Conservation (phyloP, 1,284 basidiomycete genomes). For the Sporisorium exsertum region DNA sequence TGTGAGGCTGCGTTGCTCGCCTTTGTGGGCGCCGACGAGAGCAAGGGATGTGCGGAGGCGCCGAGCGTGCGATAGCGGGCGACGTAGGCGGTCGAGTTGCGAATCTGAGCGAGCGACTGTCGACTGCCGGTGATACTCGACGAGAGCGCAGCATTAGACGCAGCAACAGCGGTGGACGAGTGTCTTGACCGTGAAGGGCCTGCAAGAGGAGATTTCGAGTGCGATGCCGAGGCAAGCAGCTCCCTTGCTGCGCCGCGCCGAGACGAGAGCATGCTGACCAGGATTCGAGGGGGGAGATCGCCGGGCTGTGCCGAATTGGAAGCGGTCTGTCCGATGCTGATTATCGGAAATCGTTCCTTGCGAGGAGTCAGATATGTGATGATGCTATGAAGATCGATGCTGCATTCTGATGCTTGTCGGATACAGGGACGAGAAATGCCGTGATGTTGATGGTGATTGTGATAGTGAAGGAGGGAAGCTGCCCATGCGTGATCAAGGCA, state of each 20-base stretch:
- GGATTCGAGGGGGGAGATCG: background rate
- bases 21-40: conserved; percentile 27
- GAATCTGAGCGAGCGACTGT: conserved; percentile 40
- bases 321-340: background rate
- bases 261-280: conserved; percentile 17
- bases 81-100: conserved; percentile 44
- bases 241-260: conserved; percentile 38
- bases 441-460: background rate
- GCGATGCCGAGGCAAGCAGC: conserved; percentile 25
- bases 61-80: conserved; percentile 46
- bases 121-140: conserved; percentile 16
- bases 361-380: background rate
- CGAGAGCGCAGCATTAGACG: conserved; percentile 8
- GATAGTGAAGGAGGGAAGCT: background rate
- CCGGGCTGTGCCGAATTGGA: background rate
- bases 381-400: conserved; percentile 14
- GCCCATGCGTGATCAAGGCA: background rate
- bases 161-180: conserved; percentile 38
- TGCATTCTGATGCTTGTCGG: conserved; percentile 13
- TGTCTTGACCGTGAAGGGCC: conserved; percentile 31
- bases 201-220: conserved; percentile 11
- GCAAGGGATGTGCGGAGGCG: conserved; percentile 30
- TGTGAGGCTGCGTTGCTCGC: conserved; percentile 8
- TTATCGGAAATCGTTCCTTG: background rate
- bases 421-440: background rate